Evolutionary conservation across 140 eudicot species (phyloP), one percentile per base, ranked within the genome.

Genomic region (Ambrosia hybrid): DNA sequence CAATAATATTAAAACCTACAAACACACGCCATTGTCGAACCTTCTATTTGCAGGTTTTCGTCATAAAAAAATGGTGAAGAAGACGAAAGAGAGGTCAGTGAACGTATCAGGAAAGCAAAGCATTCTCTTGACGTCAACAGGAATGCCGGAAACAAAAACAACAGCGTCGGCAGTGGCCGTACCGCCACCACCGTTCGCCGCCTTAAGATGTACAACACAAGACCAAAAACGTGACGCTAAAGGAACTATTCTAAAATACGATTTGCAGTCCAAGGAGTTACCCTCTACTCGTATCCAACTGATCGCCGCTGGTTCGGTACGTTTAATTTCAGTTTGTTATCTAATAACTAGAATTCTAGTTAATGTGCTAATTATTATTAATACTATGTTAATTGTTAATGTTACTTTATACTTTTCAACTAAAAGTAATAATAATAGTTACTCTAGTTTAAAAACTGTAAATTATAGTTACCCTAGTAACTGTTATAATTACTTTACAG

Each of bases 161-260:
- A 78, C 70, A 68, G 76, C 77, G 77, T 65, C 63, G 84, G 85
- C 43, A 76, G 12, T 51, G 81, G 80, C 60, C 95, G 98, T 56
- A 85, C 85, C 65, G 58, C 96, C 76, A 83, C 98, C 83, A 89
- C 95, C 2, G 91, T 92, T 58, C 96, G 95, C 65, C 90, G 98
- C 61, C 95, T 92, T 79, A 92, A 89, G 89, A 92, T 92, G 98
- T 92, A 89, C 82, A 87, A 87, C 0, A 80, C 73, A 1, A 81
- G 84, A 69, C 98, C 98, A 3, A 87, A 83, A 71, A n/a, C 90
- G 96, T 15, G 68, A 92, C 65, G 36, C 81, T 1, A 78, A 82
- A 66, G 98, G 98, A 12, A 80, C 77, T 5, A 79, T 92, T 46
- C 1, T 83, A 0, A 87, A 80, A 53, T 76, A 85, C 41, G 96